These are phyloP conservation scores for Acanthamoeba healyi DNA, from an alignment of 208 protist genomes.

Conservation along the genomic window DNA sequence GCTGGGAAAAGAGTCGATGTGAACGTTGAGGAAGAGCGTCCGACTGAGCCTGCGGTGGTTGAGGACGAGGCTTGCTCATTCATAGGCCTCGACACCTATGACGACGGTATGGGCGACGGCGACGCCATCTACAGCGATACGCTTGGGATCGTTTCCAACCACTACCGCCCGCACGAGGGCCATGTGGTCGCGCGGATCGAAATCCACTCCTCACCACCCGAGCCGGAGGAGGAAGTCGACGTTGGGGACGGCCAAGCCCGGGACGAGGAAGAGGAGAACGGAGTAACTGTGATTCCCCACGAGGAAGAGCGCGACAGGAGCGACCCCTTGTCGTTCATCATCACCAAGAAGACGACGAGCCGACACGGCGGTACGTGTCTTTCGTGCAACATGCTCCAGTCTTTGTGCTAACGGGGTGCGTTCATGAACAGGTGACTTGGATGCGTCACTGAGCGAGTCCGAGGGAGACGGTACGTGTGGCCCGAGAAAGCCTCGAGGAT, in stretches of 20 bases:
- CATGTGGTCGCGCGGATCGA: too few relatives aligned
- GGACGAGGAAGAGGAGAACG: not conserved
- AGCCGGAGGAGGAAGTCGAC: not conserved
- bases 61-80: too few relatives aligned
- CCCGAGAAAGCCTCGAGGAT: too few relatives aligned
- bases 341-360: not conserved
- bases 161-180: too few relatives aligned
- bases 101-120: too few relatives aligned
- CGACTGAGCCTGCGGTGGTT: not conserved
- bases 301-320: not conserved
- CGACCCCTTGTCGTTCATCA: conserved; percentile 1
- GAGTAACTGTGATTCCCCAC: not conserved
- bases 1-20: too few relatives aligned
- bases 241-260: not conserved
- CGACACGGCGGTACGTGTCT: not conserved
- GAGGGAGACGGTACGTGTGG: too few relatives aligned
- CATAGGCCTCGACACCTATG: too few relatives aligned
- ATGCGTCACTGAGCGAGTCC: not conserved
- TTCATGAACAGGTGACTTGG: not conserved
- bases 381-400: not conserved
- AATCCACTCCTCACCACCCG: too few relatives aligned
- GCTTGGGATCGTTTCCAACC: too few relatives aligned
- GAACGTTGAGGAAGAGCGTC: too few relatives aligned
- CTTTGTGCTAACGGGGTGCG: not conserved
- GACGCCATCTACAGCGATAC: too few relatives aligned